Conservation (phyloP, 2,329 filamentous ascomycete genomes). For the Ilyonectria sp. region DNA sequence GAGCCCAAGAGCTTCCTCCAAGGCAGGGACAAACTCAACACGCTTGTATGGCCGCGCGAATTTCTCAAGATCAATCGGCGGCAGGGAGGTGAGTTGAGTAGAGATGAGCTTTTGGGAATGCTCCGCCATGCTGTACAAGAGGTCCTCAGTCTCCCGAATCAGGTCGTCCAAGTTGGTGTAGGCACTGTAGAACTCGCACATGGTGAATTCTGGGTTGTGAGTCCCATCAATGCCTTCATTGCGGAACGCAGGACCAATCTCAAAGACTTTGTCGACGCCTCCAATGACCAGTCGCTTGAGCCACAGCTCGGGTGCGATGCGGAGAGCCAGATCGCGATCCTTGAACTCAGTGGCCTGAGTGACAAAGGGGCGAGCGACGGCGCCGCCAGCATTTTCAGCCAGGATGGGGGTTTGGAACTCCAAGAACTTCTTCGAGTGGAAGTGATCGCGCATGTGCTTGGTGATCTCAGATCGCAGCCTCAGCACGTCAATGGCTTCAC, state of each 20-base stretch:
- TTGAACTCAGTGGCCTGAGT: conserved; percentile 84
- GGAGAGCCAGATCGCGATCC: conserved; percentile 79
- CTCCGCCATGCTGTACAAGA: conserved; percentile 74
- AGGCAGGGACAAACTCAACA: conserved; percentile 85
- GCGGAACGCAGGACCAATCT: conserved; percentile 92
- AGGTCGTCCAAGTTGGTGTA: conserved; percentile 84
- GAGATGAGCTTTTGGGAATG: conserved; percentile 64
- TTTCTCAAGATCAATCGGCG: conserved; percentile 62
- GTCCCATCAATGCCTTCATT: conserved; percentile 94
- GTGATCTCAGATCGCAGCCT: conserved; percentile 82
- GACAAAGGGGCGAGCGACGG: conserved; percentile 87
- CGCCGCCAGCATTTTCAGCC: conserved; percentile 86
- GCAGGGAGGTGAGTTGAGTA: conserved; percentile 62
- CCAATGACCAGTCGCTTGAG: conserved; percentile 93
- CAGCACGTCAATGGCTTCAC: conserved; percentile 76
- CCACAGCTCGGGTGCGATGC: conserved; percentile 96
- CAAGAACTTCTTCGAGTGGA: conserved; percentile 80
- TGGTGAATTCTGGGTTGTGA: conserved; percentile 98
- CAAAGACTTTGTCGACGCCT: conserved; percentile 90
- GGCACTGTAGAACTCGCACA: conserved; percentile 95
- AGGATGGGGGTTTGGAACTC: conserved; percentile 95
- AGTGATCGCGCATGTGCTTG: conserved; percentile 80
- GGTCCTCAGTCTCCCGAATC: conserved; percentile 80
- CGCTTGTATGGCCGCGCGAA: conserved; percentile 73
- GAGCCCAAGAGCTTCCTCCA: conserved; percentile 78